phyloP scores from a whole-genome alignment of 345 rosid species.

The Jatropha curcas region DNA sequence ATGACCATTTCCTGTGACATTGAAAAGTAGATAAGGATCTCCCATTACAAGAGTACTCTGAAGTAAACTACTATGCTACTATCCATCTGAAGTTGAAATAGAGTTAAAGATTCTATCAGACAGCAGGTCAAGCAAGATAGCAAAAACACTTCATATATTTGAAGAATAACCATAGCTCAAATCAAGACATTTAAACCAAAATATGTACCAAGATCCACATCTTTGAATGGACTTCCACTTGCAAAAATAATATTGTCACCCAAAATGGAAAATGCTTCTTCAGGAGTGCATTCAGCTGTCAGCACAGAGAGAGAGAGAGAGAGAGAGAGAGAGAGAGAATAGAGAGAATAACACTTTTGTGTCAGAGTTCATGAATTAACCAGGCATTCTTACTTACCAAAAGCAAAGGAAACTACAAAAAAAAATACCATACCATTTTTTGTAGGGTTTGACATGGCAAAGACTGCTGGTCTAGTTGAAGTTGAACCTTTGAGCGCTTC shows the following conservation, averaged over 20 bases:
- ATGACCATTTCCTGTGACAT: slow-evolving; percentile 63
- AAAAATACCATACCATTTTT: slow-evolving; percentile 61
- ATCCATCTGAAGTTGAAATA: slow-evolving; percentile 9
- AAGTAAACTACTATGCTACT: slow-evolving; percentile 1
- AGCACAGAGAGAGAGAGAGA: background rate
- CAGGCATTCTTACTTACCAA: slow-evolving; percentile 1
- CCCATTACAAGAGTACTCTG: slow-evolving; percentile 4
- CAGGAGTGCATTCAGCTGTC: slow-evolving; percentile 94
- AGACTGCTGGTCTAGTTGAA: slow-evolving; percentile 94
- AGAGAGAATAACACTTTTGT: background rate
- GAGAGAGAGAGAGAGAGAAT: background rate
- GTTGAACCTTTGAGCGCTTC: slow-evolving; percentile 95
- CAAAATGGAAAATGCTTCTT: slow-evolving; percentile 86
- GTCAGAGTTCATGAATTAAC: background rate
- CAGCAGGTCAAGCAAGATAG: background rate
- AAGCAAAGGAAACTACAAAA: background rate
- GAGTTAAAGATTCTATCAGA: background rate
- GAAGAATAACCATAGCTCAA: slow-evolving; percentile 4
- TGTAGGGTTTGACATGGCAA: slow-evolving; percentile 99
- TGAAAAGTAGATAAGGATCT: slow-evolving; percentile 23
- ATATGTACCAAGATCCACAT: slow-evolving; percentile 82
- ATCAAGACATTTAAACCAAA: background rate
- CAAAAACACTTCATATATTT: slow-evolving; percentile 1
- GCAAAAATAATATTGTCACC: slow-evolving; percentile 94
- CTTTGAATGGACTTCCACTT: slow-evolving; percentile 93